A percentile compares a stretch with the other conserved stretches of the same genome.
Evolutionary conservation across 108 stramenopile genomes (phyloP).

Genomic region (Cyclotella choctawhatcheeana): DNA sequence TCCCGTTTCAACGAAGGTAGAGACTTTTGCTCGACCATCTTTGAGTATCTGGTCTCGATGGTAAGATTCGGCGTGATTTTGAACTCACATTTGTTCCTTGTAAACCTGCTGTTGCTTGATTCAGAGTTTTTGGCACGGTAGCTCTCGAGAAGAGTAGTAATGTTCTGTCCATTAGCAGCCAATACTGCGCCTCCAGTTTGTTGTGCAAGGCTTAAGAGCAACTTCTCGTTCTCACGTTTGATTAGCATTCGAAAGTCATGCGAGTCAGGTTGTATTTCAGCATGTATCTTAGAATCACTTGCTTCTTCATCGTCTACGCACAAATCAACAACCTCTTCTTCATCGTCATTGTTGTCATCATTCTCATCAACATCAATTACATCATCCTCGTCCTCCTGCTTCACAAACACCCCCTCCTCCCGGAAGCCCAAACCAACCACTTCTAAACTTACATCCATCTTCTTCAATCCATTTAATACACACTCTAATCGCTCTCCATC

Average conservation of each 20-base stretch:
- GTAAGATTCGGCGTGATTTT: slow-evolving; percentile 73
- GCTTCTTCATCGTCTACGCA: slow-evolving; percentile 14
- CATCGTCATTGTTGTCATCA: slow-evolving; percentile 26
- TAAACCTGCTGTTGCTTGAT: slow-evolving; percentile 21
- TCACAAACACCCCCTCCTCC: slow-evolving; percentile 17
- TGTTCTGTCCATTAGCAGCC: slow-evolving; percentile 55
- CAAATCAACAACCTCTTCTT: slow-evolving; percentile 17
- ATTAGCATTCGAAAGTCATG: slow-evolving; percentile 24
- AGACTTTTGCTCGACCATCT: slow-evolving; percentile 44
- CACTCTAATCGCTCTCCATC: slow-evolving; percentile 56
- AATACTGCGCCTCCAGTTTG: slow-evolving; percentile 78
- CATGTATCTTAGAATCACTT: slow-evolving; percentile 15
- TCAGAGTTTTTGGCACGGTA: slow-evolving; percentile 16
- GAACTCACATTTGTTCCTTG: slow-evolving; percentile 59
- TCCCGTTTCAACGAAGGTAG: slow-evolving; percentile 52
- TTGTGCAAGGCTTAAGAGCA: slow-evolving; percentile 66
- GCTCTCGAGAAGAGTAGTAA: slow-evolving; percentile 58
- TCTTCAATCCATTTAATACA: slow-evolving; percentile 62
- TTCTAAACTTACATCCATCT: slow-evolving; percentile 64
- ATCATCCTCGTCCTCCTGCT: slow-evolving; percentile 20
- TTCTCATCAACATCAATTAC: slow-evolving; percentile 17
- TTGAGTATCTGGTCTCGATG: slow-evolving; percentile 51
- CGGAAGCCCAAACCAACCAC: slow-evolving; percentile 74
- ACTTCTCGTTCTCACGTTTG: slow-evolving; percentile 72
- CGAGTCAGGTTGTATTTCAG: slow-evolving; percentile 6